Evolutionary conservation across 371 early-diverging fungal genomes (phyloP), one percentile per base, ranked within the genome.

Genomic region (Phascolomyces articulosus): DNA sequence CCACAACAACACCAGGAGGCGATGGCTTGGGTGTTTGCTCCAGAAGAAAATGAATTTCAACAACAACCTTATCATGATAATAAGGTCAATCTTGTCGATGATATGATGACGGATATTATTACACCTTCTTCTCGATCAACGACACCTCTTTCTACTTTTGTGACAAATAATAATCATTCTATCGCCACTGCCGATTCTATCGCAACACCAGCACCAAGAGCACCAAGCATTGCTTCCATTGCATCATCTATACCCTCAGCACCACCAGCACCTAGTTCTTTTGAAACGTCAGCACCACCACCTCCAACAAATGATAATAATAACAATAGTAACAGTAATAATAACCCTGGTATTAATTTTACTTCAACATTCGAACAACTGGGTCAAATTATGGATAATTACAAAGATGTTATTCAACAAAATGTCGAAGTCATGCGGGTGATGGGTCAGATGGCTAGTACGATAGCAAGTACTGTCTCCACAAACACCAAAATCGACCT

Each of bases 371-470:
- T 64, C 40, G 49, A 57, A 29, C 64, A 51, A 16, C 41, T 64
- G 8, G 64, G 64, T 10, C 20, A 64, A 27, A 21, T 64, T 6
- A 55, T 64, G 57, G 64, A 64, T 26, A 41, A 56, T 0, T 65
- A 56, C 48, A 27, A 34, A 16, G 55, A 55, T 2, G 34, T 57
- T 16, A 60, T 65, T 20, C 59, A 60, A 29, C 53, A 55, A 24
- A 49, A 65, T 44, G 23, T 53, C 21, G 44, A 41, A 41, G 55
- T 60, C 58, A 65, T 53, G 44, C 58, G 60, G 9, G 38, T 55
- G 2, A 65, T 65, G 60, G 40, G 51, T 38, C 64, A 64, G n/a
- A 58, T 58, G 51, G 57, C 64, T 1, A 64, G 58, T 40, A 58
- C 47, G 11, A 64, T 58, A 24, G 48, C 53, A 7, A 64, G 31